Percentiles rank a stretch among this genome's conserved stretches.
Conservation (phyloP, 257 asterid genomes). For the Solanum paucissectum region DNA sequence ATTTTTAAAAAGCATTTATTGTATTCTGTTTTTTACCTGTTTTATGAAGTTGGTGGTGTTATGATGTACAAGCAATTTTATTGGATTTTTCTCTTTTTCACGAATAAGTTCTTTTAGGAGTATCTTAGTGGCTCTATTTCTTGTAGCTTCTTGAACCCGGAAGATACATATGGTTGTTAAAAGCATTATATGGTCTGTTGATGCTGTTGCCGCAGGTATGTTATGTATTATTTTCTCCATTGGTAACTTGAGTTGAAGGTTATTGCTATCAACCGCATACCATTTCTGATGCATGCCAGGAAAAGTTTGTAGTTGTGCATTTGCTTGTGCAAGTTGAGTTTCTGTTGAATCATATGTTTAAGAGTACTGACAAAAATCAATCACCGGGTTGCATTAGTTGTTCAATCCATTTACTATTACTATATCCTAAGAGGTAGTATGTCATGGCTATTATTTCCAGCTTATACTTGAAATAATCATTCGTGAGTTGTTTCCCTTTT, state of each 20-base stretch:
- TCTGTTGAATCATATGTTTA: not conserved
- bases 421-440: not conserved
- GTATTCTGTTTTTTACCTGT: not conserved
- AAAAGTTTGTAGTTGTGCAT: not conserved
- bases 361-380: not conserved
- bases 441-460: not conserved
- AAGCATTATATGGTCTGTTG: slow-evolving; percentile 90
- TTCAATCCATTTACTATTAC: not conserved
- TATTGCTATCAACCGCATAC: not conserved
- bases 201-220: slow-evolving; percentile 98
- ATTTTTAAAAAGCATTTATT: not conserved
- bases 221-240: not conserved
- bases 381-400: not conserved
- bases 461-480: not conserved
- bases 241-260: not conserved
- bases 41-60: not conserved
- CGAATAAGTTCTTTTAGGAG: not conserved
- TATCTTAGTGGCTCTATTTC: slow-evolving; percentile 7
- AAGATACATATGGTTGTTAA: slow-evolving; percentile 83
- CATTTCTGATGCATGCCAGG: not conserved
- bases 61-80: not conserved
- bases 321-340: not conserved
- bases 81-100: not conserved
- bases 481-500: not conserved
- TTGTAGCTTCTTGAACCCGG: slow-evolving; percentile 99